Conservation (phyloP, 305 asterid genomes). For the Solanum hybrid region DNA sequence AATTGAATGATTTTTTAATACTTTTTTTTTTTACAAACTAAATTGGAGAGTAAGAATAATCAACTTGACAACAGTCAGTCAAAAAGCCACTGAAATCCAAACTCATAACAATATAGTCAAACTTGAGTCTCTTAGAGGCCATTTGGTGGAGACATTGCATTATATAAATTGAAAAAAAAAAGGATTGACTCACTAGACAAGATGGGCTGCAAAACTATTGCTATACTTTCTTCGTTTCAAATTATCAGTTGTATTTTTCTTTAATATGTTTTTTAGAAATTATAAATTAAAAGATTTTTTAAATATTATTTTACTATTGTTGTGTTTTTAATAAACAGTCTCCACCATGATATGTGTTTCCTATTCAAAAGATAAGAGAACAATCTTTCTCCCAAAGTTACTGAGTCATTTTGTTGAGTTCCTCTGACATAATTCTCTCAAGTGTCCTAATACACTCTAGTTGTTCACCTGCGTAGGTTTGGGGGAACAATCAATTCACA, state of each 20-base stretch:
- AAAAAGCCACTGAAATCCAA: neutral
- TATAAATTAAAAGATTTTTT: neutral
- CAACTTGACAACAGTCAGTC: neutral
- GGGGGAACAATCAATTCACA: neutral
- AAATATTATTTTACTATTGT: neutral
- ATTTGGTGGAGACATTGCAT: neutral
- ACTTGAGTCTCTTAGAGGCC: neutral
- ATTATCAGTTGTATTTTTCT: neutral
- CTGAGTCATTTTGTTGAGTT: neutral
- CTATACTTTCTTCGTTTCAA: neutral
- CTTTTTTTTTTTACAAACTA: neutral
- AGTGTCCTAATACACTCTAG: neutral
- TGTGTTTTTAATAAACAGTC: neutral
- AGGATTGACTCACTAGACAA: neutral
- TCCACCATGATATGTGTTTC: neutral
- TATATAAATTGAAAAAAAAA: neutral
- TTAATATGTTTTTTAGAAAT: neutral
- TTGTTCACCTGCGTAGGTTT: neutral
- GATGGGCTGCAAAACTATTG: neutral
- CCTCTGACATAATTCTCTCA: neutral
- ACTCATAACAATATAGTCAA: neutral
- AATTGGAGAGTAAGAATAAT: neutral
- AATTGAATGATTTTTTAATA: neutral
- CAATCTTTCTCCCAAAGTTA: neutral
- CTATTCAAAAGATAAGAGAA: neutral